Base-by-base conservation (phyloP, 1,284 basidiomycete species). In the Ceratobasidium sp. region DNA sequence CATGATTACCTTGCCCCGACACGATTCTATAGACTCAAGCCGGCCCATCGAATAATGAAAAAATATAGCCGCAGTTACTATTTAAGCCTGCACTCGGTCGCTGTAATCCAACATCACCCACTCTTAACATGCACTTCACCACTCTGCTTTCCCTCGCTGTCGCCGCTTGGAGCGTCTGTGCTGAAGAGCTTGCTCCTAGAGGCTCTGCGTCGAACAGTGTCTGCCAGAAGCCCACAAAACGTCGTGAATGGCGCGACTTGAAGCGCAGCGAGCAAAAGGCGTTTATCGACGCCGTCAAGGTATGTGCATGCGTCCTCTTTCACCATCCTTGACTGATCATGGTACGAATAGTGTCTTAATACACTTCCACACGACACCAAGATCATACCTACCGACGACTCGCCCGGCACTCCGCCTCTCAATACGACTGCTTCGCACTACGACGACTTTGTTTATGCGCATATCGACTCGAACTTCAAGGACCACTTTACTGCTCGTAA, bases 371-470 rank as follows among this genome's bases (percentile, higher is more conserved):
- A 71, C 69, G 50, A 49, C 10, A 20, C 64, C 2, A 34, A 17
- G 10, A 29, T 71, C 34, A 52, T 1, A 4, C 68, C 70, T 32
- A 71, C 70, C 12, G 45, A 35, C 7, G 35, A 15, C 20, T 69
- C 68, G 3, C 0, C 70, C n/a, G 67, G 64, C 5, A 40, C 58
- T 17, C 35, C 55, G 1, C 38, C 54, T 20, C 45, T 69, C 45
- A 32, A 40, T 49, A 0, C 64, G 17, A 47, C n/a, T 22, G 50
- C 32, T 35, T 71, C 70, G 0, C 65, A 40, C 10, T 71, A 71
- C 49, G 70, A 71, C 32, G 70, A 71, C 29, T 54, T 71, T 52
- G 68, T 71, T 20, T 71, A 71, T 52, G 40, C 68, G 2, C 70
- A 71, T 45, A 71, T 71, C 68, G 70, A 71, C 49, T 43, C 70